Conservation (phyloP, 345 rosid genomes). For the Cochlearia excelsa region DNA sequence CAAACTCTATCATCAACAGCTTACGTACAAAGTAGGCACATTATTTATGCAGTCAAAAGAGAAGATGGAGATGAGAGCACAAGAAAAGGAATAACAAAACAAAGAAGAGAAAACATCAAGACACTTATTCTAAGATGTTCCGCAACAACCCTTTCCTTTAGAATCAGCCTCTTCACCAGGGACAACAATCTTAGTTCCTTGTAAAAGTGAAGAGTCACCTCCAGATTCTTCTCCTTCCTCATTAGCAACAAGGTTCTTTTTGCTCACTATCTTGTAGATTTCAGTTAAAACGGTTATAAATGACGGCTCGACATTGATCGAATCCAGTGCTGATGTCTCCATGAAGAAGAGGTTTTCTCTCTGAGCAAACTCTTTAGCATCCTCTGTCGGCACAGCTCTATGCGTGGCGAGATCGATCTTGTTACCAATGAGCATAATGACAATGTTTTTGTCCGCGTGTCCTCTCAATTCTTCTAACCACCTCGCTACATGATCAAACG, state of each 20-base stretch:
- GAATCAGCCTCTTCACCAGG: slow-evolving; percentile 44
- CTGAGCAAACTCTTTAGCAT: slow-evolving; percentile 65
- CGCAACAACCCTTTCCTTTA: slow-evolving; percentile 52
- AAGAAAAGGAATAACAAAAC: not conserved
- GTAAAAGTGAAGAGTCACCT: slow-evolving; percentile 45
- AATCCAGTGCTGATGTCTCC: slow-evolving; percentile 79
- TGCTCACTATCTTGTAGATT: slow-evolving; percentile 63
- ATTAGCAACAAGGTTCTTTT: slow-evolving; percentile 57
- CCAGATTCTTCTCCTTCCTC: slow-evolving; percentile 37
- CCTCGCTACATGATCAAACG: slow-evolving; percentile 72
- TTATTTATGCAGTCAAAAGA: slow-evolving; percentile 8
- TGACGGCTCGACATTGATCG: slow-evolving; percentile 70
- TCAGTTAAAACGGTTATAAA: slow-evolving; percentile 60
- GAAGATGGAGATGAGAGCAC: not conserved
- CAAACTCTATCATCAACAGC: slow-evolving; percentile 13
- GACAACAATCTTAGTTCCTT: slow-evolving; percentile 65
- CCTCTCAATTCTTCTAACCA: slow-evolving; percentile 83
- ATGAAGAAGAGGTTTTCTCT: slow-evolving; percentile 75
- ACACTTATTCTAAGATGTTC: slow-evolving; percentile 15
- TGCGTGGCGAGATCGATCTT: slow-evolving; percentile 66
- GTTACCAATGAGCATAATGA: slow-evolving; percentile 78
- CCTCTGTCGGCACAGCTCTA: slow-evolving; percentile 40
- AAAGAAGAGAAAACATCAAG: no score
- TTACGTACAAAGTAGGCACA: slow-evolving; percentile 20
- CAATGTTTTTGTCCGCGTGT: slow-evolving; percentile 21